phyloP scores from a whole-genome alignment of 805 yeast genomes.

The Kodamaea lidongshanica region DNA sequence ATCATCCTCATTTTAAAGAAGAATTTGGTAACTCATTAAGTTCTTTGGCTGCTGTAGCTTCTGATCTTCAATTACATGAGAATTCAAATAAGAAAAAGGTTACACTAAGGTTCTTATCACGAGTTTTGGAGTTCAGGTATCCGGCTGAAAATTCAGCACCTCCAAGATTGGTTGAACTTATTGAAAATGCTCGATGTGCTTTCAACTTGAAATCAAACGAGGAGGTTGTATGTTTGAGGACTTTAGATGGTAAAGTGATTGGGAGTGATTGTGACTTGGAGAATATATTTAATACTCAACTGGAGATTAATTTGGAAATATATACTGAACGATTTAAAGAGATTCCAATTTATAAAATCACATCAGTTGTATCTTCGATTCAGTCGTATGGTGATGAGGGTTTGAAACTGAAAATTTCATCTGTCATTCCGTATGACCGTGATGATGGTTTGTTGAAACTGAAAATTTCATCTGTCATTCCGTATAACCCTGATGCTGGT shows the following conservation, averaged over 20 bases:
- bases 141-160: slow-evolving; percentile 63
- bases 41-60: slow-evolving; percentile 33
- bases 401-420: no score
- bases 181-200: slow-evolving; percentile 69
- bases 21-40: slow-evolving; percentile 13
- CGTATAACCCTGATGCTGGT: no score
- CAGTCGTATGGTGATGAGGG: no score
- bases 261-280: slow-evolving; percentile 34
- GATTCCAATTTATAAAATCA: slow-evolving; percentile 32
- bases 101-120: slow-evolving; percentile 45
- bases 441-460: no score
- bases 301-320: slow-evolving; percentile 31
- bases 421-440: no score
- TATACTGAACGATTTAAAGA: slow-evolving; percentile 29
- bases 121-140: slow-evolving; percentile 58
- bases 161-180: slow-evolving; percentile 72
- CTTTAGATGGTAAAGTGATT: slow-evolving; percentile 21
- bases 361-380: slow-evolving; percentile 25
- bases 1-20: no score
- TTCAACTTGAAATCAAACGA: slow-evolving; percentile 37
- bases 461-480: no score
- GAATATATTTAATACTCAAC: slow-evolving; percentile 27
- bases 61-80: slow-evolving; percentile 17
- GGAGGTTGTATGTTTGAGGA: slow-evolving; percentile 22
- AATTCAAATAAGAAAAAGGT: slow-evolving; percentile 22